Conservation (phyloP, 441 rosid genomes). For the Brassica balearica region DNA sequence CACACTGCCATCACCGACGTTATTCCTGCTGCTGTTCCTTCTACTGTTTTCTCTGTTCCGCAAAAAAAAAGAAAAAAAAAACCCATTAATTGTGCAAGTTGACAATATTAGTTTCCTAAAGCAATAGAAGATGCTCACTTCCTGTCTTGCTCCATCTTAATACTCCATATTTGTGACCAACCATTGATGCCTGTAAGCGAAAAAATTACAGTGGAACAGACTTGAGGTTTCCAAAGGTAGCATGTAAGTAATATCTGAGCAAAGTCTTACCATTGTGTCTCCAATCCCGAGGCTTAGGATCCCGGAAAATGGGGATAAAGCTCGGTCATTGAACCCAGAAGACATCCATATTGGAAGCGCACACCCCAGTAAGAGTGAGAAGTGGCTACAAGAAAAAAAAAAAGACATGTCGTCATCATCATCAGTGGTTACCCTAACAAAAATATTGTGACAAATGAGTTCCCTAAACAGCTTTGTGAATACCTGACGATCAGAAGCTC, state of each 20-base stretch:
- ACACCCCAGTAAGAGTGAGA: constrained; percentile 94
- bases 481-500: constrained; percentile 94
- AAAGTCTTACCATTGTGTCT: constrained; percentile 87
- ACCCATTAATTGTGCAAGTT: constrained; percentile 7
- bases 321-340: constrained; percentile 91
- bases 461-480: constrained; percentile 17
- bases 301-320: constrained; percentile 96
- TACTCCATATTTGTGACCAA: constrained; percentile 95
- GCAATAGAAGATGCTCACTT: constrained; percentile 54
- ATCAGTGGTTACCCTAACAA: background rate
- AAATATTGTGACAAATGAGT: constrained; percentile 5
- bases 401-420: background rate
- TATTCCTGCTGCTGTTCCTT: constrained; percentile 99
- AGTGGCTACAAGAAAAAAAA: constrained; percentile 61
- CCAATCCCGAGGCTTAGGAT: constrained; percentile 98
- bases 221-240: background rate
- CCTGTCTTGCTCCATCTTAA: constrained; percentile 97
- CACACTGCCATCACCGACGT: constrained; percentile 84
- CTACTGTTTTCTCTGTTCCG: constrained; percentile 85
- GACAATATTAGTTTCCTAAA: constrained; percentile 18
- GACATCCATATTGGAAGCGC: constrained; percentile 99
- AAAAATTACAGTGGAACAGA: constrained; percentile 8
- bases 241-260: constrained; percentile 9
- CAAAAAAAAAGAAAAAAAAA: background rate
- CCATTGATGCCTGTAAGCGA: constrained; percentile 83